phyloP scores from a whole-genome alignment of 75 land plant genomes.

The Pseudotsuga menziesii region DNA sequence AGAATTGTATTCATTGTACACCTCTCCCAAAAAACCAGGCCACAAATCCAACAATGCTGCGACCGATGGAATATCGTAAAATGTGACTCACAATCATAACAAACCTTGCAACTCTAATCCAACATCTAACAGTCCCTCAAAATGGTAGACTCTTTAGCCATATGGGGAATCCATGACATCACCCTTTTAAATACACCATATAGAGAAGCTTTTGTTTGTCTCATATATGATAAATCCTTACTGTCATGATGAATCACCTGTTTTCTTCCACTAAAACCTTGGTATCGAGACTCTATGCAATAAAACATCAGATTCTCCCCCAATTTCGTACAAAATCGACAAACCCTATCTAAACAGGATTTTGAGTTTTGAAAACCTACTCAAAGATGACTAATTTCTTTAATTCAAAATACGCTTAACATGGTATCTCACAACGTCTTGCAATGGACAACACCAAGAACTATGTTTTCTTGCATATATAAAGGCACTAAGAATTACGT shows the following conservation, averaged over 20 bases:
- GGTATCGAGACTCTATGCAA: neutral
- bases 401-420: neutral
- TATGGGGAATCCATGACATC: constrained; percentile 70
- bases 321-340: neutral
- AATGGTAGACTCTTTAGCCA: constrained; percentile 47
- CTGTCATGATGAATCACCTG: neutral
- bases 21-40: constrained; percentile 77
- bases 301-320: neutral
- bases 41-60: constrained; percentile 92
- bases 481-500: neutral
- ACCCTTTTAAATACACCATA: constrained; percentile 32
- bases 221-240: neutral
- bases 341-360: neutral
- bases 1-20: constrained; percentile 79
- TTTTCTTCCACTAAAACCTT: neutral
- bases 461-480: too few species aligned
- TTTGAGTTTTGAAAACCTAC: neutral
- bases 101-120: constrained; percentile 84
- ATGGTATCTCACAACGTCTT: neutral
- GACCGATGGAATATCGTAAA: constrained; percentile 81
- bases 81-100: constrained; percentile 87
- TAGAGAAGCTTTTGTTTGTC: neutral
- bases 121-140: constrained; percentile 97
- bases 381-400: neutral
- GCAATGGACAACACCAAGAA: neutral